Evolutionary conservation across 2,329 filamentous ascomycete genomes (phyloP).

Genomic region (Colletotrichum liaoningense): DNA sequence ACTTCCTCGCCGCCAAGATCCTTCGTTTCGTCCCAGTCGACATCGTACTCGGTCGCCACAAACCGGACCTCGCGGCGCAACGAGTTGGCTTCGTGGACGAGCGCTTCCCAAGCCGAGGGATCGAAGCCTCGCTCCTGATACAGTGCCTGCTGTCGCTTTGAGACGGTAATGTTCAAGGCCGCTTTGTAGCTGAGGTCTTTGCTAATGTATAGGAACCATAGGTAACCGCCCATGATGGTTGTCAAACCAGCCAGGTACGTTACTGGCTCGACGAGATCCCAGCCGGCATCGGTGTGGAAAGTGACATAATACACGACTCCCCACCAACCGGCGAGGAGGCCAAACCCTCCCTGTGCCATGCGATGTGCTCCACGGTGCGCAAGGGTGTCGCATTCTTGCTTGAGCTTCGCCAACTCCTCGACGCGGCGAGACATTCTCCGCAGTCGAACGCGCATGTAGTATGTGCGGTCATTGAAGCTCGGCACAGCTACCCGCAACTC

Average conservation of each 20-base stretch:
- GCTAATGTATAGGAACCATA: slow-evolving; percentile 95
- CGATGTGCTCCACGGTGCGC: slow-evolving; percentile 83
- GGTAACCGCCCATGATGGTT: slow-evolving; percentile 88
- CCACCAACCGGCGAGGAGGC: slow-evolving; percentile 81
- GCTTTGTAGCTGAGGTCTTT: slow-evolving; percentile 88
- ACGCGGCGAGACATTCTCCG: slow-evolving; percentile 78
- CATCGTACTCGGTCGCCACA: slow-evolving; percentile 88
- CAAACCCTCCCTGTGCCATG: slow-evolving; percentile 84
- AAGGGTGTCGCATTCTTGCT: slow-evolving; percentile 82
- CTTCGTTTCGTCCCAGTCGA: slow-evolving; percentile 84
- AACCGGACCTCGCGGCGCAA: slow-evolving; percentile 82
- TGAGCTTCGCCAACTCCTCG: slow-evolving; percentile 76
- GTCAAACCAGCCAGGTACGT: slow-evolving; percentile 90
- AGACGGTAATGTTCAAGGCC: slow-evolving; percentile 89
- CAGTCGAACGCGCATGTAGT: slow-evolving; percentile 84
- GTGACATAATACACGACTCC: slow-evolving; percentile 80
- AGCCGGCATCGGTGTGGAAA: slow-evolving; percentile 81
- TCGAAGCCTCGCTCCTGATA: slow-evolving; percentile 84
- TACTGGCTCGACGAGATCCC: slow-evolving; percentile 92
- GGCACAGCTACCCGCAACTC: slow-evolving; percentile 85
- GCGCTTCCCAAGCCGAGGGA: slow-evolving; percentile 77
- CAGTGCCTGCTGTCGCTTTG: slow-evolving; percentile 78
- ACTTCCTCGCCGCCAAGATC: slow-evolving; percentile 79
- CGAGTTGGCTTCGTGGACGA: slow-evolving; percentile 84
- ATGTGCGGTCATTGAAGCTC: slow-evolving; percentile 89